Evolutionary conservation across 176 grass and related monocot genomes (phyloP), one percentile per base, ranked within the genome.

Genomic region (Musa schizocarpa): DNA sequence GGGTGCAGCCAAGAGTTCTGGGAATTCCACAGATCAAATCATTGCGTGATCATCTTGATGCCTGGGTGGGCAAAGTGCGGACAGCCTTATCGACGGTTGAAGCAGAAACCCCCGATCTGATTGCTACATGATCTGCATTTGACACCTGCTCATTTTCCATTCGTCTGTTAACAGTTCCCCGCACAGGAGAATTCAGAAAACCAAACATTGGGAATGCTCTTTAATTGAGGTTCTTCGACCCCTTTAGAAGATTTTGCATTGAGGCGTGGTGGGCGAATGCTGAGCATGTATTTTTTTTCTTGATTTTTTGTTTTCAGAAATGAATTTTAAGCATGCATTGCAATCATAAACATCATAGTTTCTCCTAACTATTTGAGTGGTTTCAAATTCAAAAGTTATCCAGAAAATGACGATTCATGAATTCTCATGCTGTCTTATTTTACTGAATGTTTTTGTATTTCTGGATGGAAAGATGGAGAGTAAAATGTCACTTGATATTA

Each of bases 1-100:
- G 90, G 93, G 90, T 92, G 57, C 89, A 96, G 74, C 90, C 90
- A 13, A 88, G 93, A 85, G 93, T 97, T 56, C 72, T 97, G 62
- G 93, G 93, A 68, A 85, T 92, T 56, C 77, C 73, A 68, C 93
- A 92, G 80, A 89, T 97, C 48, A 90, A 87, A 74, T 91, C 93
- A 11, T 71, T 97, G 77, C 86, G 75, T 9, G 87, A 89, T 22
- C 85, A 88, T 53, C 81, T 96, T 24, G 87, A 92, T 73, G 68
- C 85, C 16, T 96, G 93, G 93, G 87, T 97, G 13, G 87, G 80
- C 25, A 97, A 97, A 72, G 90, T 97, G 74, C 93, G 83, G 43
- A 83, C 85, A 1, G 81, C 93, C 8, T 86, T 97, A 74, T 76
- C 90, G 68, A 90, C 90, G 8, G 87, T 97, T 50, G 93, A 97